Conservation (phyloP, 345 rosid species). For the Brassica juncea region DNA sequence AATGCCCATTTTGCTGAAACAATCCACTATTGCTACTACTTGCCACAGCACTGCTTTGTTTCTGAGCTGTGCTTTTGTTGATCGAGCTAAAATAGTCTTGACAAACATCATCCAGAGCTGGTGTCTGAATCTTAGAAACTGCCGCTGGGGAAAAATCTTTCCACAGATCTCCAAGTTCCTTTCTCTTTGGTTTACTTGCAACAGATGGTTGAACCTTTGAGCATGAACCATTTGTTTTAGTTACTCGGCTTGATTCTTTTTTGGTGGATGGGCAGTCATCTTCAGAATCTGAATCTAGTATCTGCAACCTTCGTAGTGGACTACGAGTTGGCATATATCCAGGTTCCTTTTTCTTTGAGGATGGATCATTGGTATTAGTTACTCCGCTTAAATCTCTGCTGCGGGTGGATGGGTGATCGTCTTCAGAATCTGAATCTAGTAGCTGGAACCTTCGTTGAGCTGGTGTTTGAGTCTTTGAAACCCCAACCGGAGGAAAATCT, state of each 20-base stretch:
- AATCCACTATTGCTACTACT: constrained; percentile 23
- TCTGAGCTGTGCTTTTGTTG: constrained; percentile 43
- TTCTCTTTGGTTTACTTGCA: constrained; percentile 44
- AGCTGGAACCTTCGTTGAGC: constrained; percentile 85
- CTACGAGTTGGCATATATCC: constrained; percentile 10
- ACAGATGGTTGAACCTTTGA: constrained; percentile 35
- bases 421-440: constrained; percentile 81
- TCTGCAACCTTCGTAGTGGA: constrained; percentile 72
- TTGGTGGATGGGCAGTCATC: constrained; percentile 43
- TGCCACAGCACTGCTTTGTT: constrained; percentile 27
- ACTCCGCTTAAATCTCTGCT: constrained; percentile 35
- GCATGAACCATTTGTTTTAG: constrained; percentile 32
- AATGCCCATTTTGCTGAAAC: constrained; percentile 36
- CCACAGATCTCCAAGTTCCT: constrained; percentile 61
- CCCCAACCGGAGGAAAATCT: constrained; percentile 54
- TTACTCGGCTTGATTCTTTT: constrained; percentile 36
- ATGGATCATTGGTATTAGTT: constrained; percentile 36
- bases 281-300: constrained; percentile 82
- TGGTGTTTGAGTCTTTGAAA: constrained; percentile 61
- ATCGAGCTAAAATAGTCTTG: constrained; percentile 69
- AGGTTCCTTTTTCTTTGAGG: constrained; percentile 39
- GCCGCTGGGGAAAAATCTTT: constrained; percentile 56
- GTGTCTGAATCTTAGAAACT: constrained; percentile 56
- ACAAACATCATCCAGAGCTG: constrained; percentile 79
- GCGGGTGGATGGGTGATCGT: constrained; percentile 39